Base-by-base conservation (phyloP, 108 stramenopile genomes). In the Schizochytrium sp. region DNA sequence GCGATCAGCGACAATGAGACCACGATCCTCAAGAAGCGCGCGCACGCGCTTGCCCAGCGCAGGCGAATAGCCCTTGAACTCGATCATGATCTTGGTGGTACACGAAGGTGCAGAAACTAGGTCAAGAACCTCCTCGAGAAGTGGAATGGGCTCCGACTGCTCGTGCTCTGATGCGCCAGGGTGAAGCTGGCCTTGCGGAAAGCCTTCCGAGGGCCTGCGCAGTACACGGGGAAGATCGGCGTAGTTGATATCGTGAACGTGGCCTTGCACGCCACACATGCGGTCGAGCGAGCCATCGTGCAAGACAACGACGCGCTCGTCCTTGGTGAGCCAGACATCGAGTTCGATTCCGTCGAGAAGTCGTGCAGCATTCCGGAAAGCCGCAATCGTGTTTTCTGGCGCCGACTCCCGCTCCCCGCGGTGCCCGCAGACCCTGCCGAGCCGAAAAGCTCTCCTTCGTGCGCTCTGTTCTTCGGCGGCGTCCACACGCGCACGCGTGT, bases 291-390 rank as follows among this genome's bases (percentile, higher is more conserved):
- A 34, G 19, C 60, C 89, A 58, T 91, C 91, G 43, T 91, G 91
- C 57, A 87, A 47, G 48, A 91, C 91, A 18, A 89, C 91, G 29
- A 91, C 88, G 12, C 53, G 51, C 44, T 87, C 53, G 53, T 91
- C 91, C 43, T 58, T 89, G 0, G 91, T 91, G 41, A 91, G 60
- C 91, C 91, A 89, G 0, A 91, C 91, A 28, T 91, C 91, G 5
- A 88, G 23, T 57, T 91, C 91, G 23, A 91, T 89, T 12, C 41
- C 53, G 44, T 91, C 91, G 19, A 83, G 48, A 18, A 21, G n/a
- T 23, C 12, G 14, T 12, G 76, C 76, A 1, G 48, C 51, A 83
- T 53, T 47, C 48, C 28, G 12, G 51, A 83, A 83, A 12, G 76
- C 76, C 76, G 76, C 23, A 12, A 83, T 8, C 6, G 76, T 83